Base-by-base conservation (phyloP, 2,329 filamentous ascomycete species). In the Aspergillus ruber region DNA sequence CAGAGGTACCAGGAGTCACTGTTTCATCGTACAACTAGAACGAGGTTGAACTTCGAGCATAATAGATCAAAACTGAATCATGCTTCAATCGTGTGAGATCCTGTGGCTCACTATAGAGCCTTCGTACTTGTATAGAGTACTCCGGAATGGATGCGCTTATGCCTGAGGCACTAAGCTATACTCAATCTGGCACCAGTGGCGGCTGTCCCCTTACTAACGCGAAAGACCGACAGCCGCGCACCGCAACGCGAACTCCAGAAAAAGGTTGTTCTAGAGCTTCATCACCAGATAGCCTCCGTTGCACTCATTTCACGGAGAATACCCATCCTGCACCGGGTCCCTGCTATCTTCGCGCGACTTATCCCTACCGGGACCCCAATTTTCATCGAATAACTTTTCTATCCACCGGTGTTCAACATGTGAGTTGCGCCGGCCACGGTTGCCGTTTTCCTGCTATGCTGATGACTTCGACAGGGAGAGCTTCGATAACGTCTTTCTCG, bases 401-500 rank as follows among this genome's bases (percentile, higher is more conserved):
- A 29, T 29, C 25, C 9, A 27, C 18, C 5, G 21, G 58, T 55
- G 50, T 52, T 49, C 63, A 63, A 50, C 46, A 68, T 68, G 65
- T 68, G 56, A 59, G 62, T 47, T 6, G 25, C 46, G 44, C 33
- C 39, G 45, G 27, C 27, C 39, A 21, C 38, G 29, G 32, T 32
- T 36, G 20, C 18, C 43, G 17, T 20, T 41, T 40, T 27, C 41
- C 40, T 32, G 43, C 29, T 12, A 44, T 42, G 38, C 54, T 55
- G 44, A 56, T 40, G 17, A 41, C 45, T 33, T 18, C 42, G 39
- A 44, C 33, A 84, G 80, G 80, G 93, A 98, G 82, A 93, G 86
- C 66, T 98, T 98, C 73, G 91, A 97, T 67, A 90, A 89, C 72
- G 95, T 97, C 74, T 90, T 93, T 72, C 83, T 98, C 61, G 91